phyloP scores from a whole-genome alignment of 75 land plant species.

The Cunninghamia lanceolata region DNA sequence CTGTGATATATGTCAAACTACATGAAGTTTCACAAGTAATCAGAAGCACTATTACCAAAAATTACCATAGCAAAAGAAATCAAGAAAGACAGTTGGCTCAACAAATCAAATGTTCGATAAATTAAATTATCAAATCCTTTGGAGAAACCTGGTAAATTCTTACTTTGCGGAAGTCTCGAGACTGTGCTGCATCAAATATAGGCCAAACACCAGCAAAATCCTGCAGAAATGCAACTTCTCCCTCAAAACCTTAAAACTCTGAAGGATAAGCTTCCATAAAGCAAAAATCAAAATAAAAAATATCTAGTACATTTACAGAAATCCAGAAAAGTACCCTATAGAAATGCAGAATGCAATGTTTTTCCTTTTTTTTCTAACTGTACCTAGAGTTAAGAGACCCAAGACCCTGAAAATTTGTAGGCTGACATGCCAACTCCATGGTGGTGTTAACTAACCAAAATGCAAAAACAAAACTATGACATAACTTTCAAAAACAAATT shows the following conservation, averaged over 20 bases:
- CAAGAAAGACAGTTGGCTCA: not conserved
- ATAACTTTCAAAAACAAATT: not conserved
- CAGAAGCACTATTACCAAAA: not conserved
- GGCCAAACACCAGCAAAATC: constrained; percentile 99
- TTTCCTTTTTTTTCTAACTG: not conserved
- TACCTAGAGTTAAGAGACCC: too few relatives aligned
- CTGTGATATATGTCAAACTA: not conserved
- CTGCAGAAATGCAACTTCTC: constrained; percentile 30
- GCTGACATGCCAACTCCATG: too few relatives aligned
- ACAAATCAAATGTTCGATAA: not conserved
- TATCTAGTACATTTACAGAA: not conserved
- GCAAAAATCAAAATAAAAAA: not conserved
- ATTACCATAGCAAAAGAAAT: not conserved
- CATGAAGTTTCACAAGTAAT: not conserved
- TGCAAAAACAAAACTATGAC: not conserved
- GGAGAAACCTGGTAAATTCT: not conserved
- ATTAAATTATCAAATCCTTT: not conserved
- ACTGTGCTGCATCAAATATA: constrained; percentile 94
- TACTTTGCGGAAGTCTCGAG: constrained; percentile 96
- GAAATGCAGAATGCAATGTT: not conserved
- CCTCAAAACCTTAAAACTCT: not conserved
- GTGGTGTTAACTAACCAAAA: too few relatives aligned
- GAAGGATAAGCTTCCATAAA: not conserved
- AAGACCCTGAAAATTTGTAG: too few relatives aligned
- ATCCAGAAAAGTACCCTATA: not conserved